Base-by-base conservation (phyloP, 805 yeast genomes). In the Kluyveromyces siamensis region DNA sequence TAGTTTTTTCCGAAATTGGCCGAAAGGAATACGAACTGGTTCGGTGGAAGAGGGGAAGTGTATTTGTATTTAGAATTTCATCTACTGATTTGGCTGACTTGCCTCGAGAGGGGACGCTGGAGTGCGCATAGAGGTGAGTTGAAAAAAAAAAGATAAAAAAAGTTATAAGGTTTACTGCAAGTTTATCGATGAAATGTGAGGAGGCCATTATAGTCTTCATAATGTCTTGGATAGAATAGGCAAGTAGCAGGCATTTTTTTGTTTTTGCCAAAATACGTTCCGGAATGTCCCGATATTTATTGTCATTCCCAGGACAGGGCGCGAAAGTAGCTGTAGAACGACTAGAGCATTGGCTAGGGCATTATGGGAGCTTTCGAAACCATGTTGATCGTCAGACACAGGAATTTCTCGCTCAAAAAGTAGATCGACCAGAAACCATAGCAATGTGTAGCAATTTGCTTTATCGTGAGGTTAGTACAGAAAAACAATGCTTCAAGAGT, bases 371-470 rank as follows among this genome's bases (percentile, higher is more conserved):
- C 17, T 43, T 43, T 21, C 21, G 21, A 10, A 37, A n/a, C 13
- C 13, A 11, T 3, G 7, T 10, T 3, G 39, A 43, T 18, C 38
- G 17, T 10, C 25, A 33, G 27, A 17, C 33, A 27, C 35, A 33
- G 27, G n/a, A 43, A 17, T 18, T 21, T n/a, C 36, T 43, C 39
- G 8, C 27, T 2, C n/a, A 33, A 7, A n/a, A 37, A 7, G 18
- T 43, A 25, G 45, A 43, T 14, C 45, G 33, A 14, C 67, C 70
- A 1, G 68, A 63, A 7, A 56, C 62, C 25, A 65, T 65, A 2
- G 67, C 67, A 1, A 63, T 60, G 10, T 58, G 67, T 44, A 63
- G 68, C 21, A 59, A 57, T 40, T 47, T 66, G 44, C 49, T 61
- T 45, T 61, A 51, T 37, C 49, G 50, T 33, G 16, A 21, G 47